Conservation (phyloP, 495 filamentous ascomycete species). For the Penicillium angulare region DNA sequence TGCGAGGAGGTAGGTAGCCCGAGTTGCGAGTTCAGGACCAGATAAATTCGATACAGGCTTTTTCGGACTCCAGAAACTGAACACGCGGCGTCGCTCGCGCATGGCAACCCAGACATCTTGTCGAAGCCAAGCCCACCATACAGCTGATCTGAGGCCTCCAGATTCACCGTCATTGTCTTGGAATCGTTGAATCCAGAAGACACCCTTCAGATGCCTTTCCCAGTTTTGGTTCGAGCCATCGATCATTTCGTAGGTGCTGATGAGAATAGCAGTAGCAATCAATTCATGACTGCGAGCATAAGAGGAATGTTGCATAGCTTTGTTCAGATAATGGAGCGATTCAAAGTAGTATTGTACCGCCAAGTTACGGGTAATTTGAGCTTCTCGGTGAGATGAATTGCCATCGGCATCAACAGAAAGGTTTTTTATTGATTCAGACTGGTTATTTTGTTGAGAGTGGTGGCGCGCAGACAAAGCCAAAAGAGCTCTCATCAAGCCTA, state of each 20-base stretch:
- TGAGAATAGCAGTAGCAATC: constrained; percentile 18
- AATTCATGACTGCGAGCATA: constrained; percentile 20
- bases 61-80: constrained; percentile 19
- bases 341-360: constrained; percentile 23
- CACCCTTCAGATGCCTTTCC: constrained; percentile 21
- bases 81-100: constrained; percentile 11
- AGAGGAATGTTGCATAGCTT: constrained; percentile 17
- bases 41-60: constrained; percentile 1
- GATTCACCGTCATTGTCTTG: constrained; percentile 24
- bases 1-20: constrained; percentile 12
- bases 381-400: not conserved
- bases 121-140: constrained; percentile 24
- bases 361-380: constrained; percentile 13
- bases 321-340: constrained; percentile 20
- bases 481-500: constrained; percentile 28
- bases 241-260: constrained; percentile 25
- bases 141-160: constrained; percentile 16
- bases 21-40: constrained; percentile 16
- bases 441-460: too few species aligned
- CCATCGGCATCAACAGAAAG: not conserved
- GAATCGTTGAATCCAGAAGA: constrained; percentile 24
- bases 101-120: constrained; percentile 26
- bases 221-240: constrained; percentile 23
- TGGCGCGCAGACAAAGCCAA: constrained; percentile 25
- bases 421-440: too few species aligned